A percentile compares a stretch with the other conserved stretches of the same genome.
These are phyloP conservation scores for Rhizopogon vinicolor DNA, from an alignment of 768 basidiomycete species.

Conservation along the genomic window DNA sequence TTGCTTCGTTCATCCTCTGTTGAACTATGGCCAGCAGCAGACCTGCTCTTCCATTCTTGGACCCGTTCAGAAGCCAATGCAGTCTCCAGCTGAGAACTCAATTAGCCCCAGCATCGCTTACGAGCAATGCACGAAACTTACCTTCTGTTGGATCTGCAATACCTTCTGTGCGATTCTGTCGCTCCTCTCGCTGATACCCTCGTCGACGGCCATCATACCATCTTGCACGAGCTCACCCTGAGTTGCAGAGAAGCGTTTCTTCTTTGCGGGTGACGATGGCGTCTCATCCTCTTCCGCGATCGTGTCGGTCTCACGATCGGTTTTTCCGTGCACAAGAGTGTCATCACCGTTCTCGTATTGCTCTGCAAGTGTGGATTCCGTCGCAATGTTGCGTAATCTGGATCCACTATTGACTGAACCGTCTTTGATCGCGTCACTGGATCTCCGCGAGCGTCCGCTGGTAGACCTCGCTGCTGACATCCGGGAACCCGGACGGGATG, in stretches of 20 bases:
- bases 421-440: conserved; percentile 55
- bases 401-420: conserved; percentile 20
- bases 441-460: conserved; percentile 49
- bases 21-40: conserved; percentile 16
- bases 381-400: conserved; percentile 66
- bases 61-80: conserved; percentile 60
- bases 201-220: conserved; percentile 83
- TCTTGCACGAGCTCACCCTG: conserved; percentile 63
- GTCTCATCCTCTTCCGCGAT: conserved; percentile 56
- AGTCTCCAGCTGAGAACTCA: conserved; percentile 55
- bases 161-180: conserved; percentile 89
- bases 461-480: conserved; percentile 51
- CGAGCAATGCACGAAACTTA: conserved; percentile 27
- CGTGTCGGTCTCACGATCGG: conserved; percentile 45
- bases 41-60: conserved; percentile 27
- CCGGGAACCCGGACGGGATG: conserved; percentile 65
- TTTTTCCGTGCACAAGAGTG: conserved; percentile 28
- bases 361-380: conserved; percentile 79
- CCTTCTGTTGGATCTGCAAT: conserved; percentile 87
- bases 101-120: conserved; percentile 2
- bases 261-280: conserved; percentile 40
- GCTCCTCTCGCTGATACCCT: conserved; percentile 78
- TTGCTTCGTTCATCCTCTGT: conserved; percentile 55
- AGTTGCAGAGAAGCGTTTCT: conserved; percentile 78
- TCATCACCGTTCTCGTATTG: conserved; percentile 46